Percentiles rank a stretch among this genome's conserved stretches.
Evolutionary conservation across 2,329 filamentous ascomycete species (phyloP).

Genomic region (Fusarium globosum): DNA sequence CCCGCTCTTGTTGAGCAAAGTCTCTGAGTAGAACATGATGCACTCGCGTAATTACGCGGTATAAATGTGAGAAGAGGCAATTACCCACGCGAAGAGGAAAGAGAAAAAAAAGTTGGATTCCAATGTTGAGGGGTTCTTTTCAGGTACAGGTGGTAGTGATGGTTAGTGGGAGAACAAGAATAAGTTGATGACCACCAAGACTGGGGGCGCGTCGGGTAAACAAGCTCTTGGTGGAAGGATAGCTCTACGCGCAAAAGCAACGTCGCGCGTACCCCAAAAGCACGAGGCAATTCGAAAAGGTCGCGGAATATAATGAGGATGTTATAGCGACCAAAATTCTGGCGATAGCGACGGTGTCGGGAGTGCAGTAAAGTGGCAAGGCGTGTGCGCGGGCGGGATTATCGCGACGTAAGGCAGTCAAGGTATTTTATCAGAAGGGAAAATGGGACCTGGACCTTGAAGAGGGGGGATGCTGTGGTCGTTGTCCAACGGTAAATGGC

Average conservation of each 20-base stretch:
- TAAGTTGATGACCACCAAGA: conserved; percentile 48
- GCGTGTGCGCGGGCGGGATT: conserved; percentile 39
- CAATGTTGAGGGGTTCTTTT: conserved; percentile 18
- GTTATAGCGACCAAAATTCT: conserved; percentile 43
- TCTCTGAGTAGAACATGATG: conserved; percentile 97
- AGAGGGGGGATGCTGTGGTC: conserved; percentile 43
- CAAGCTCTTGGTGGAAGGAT: conserved; percentile 48
- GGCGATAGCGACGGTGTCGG: conserved; percentile 39
- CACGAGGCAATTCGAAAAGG: conserved; percentile 44
- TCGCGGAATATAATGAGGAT: conserved; percentile 36
- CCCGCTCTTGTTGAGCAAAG: conserved; percentile 94
- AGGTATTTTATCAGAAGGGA: conserved; percentile 43
- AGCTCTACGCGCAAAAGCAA: conserved; percentile 47
- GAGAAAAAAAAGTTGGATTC: conserved; percentile 1
- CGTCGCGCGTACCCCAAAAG: conserved; percentile 46
- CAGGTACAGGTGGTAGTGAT: conserved; percentile 20
- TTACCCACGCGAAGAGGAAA: conserved; percentile 5
- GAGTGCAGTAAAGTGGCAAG: conserved; percentile 36
- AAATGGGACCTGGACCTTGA: conserved; percentile 46
- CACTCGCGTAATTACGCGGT: conserved; percentile 46
- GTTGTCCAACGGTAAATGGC: conserved; percentile 50
- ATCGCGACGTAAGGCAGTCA: conserved; percentile 39
- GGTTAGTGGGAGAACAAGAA: conserved; percentile 34
- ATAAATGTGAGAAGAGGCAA: conserved; percentile 39
- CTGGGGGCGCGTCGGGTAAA: conserved; percentile 50